These are phyloP conservation scores for Nakazawaea anatomiae DNA, from an alignment of 805 yeast genomes.

Conservation along the genomic window DNA sequence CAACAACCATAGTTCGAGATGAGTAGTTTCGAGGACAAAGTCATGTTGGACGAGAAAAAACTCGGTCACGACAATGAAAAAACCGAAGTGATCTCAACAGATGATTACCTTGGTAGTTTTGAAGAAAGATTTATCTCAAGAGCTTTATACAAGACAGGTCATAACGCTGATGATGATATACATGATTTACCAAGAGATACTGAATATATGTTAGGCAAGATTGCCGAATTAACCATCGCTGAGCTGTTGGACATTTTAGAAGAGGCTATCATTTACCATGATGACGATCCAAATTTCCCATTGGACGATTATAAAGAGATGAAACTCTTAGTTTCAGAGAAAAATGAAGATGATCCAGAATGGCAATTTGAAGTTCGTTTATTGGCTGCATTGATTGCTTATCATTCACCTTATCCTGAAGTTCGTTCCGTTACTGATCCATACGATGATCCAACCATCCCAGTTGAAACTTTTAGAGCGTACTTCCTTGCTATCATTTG, in stretches of 20 bases:
- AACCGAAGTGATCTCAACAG: not conserved
- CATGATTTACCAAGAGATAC: slow-evolving; percentile 7
- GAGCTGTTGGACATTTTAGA: slow-evolving; percentile 35
- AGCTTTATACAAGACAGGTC: slow-evolving; percentile 8
- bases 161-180: slow-evolving; percentile 7
- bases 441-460: slow-evolving; percentile 42
- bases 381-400: slow-evolving; percentile 26
- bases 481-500: slow-evolving; percentile 48
- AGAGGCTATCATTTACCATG: slow-evolving; percentile 33
- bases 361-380: slow-evolving; percentile 27
- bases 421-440: slow-evolving; percentile 62
- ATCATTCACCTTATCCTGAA: slow-evolving; percentile 57
- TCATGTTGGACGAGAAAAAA: not conserved
- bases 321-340: slow-evolving; percentile 14
- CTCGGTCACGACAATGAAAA: not conserved
- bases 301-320: slow-evolving; percentile 29
- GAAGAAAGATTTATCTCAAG: slow-evolving; percentile 7
- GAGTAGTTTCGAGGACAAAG: not conserved
- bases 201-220: slow-evolving; percentile 35
- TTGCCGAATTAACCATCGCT: slow-evolving; percentile 26
- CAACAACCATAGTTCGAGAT: not conserved
- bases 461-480: slow-evolving; percentile 49
- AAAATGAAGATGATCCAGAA: slow-evolving; percentile 1
- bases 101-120: slow-evolving; percentile 2
- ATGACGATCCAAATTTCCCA: slow-evolving; percentile 43